Conservation (phyloP, 768 basidiomycete species). For the Podaxis sp. region DNA sequence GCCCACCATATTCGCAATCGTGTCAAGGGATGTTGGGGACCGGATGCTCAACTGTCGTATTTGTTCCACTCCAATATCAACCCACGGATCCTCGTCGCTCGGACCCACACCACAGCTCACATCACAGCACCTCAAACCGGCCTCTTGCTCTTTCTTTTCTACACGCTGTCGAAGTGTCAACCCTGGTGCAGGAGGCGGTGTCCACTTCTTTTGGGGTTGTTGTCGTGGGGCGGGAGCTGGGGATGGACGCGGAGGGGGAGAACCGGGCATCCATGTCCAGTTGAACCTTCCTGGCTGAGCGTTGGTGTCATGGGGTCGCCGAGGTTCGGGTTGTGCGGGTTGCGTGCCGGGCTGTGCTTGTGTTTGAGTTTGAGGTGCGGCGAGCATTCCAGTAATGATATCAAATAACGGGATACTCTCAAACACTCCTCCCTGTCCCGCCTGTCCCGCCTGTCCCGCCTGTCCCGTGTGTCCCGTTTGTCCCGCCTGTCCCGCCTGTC, state of each 20-base stretch:
- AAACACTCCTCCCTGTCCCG: not conserved
- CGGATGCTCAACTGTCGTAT: conserved; percentile 37
- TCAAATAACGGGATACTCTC: conserved; percentile 1
- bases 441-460: not conserved
- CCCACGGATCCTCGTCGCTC: conserved; percentile 63
- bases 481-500: not conserved
- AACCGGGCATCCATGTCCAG: not conserved
- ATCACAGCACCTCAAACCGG: conserved; percentile 69
- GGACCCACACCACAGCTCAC: conserved; percentile 72
- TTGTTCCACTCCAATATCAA: conserved; percentile 23
- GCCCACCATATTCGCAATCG: not conserved
- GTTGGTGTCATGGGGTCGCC: not conserved
- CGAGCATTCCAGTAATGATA: not conserved
- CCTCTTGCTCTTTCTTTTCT: conserved; percentile 68
- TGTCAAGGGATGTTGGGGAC: not conserved
- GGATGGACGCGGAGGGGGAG: conserved; percentile 4
- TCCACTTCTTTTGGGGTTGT: conserved; percentile 45
- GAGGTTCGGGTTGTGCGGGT: conserved; percentile 9
- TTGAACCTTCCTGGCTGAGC: not conserved
- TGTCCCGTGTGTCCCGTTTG: not conserved
- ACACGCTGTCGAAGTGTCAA: conserved; percentile 68
- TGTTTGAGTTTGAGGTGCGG: not conserved
- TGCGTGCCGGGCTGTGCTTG: not conserved
- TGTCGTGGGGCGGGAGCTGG: conserved; percentile 9
- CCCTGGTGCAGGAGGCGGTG: conserved; percentile 59